Percentiles rank a stretch among this genome's conserved stretches.
Evolutionary conservation across 768 basidiomycete species (phyloP).

Genomic region (Rubroboletus pulcherrimus): DNA sequence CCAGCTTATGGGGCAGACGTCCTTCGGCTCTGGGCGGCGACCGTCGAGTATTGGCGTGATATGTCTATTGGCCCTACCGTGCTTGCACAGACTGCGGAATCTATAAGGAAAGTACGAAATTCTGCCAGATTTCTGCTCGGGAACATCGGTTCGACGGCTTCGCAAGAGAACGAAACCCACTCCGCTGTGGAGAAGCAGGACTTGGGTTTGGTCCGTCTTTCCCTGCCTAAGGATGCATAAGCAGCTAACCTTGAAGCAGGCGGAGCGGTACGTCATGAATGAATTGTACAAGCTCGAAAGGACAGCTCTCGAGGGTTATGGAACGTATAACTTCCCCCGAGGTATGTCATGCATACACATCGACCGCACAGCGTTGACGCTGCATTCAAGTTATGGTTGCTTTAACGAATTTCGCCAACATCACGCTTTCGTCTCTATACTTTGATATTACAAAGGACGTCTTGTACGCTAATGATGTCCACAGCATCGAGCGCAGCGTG

Average conservation of each 20-base stretch:
- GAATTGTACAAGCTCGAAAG: conserved; percentile 73
- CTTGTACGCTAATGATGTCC: conserved; percentile 66
- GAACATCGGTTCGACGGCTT: conserved; percentile 47
- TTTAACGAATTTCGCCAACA: conserved; percentile 73
- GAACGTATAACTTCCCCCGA: conserved; percentile 74
- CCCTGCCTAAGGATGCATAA: neutral
- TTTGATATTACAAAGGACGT: conserved; percentile 90
- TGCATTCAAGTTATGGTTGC: conserved; percentile 58
- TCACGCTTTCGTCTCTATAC: conserved; percentile 85
- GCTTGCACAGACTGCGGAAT: conserved; percentile 70
- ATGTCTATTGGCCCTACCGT: conserved; percentile 80
- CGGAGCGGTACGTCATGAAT: conserved; percentile 84
- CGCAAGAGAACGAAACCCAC: neutral
- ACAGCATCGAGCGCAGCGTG: conserved; percentile 53
- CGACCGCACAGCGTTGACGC: neutral
- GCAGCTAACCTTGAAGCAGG: conserved; percentile 40
- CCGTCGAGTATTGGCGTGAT: conserved; percentile 86
- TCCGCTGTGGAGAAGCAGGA: conserved; percentile 32
- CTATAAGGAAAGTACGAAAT: conserved; percentile 80
- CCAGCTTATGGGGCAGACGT: conserved; percentile 85
- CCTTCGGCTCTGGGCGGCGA: conserved; percentile 87
- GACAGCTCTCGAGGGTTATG: conserved; percentile 64
- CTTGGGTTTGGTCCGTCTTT: conserved; percentile 58
- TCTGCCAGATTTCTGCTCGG: conserved; percentile 84
- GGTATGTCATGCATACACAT: conserved; percentile 41